phyloP scores from a whole-genome alignment of 2,329 filamentous ascomycete species.

The Apiospora hydei region DNA sequence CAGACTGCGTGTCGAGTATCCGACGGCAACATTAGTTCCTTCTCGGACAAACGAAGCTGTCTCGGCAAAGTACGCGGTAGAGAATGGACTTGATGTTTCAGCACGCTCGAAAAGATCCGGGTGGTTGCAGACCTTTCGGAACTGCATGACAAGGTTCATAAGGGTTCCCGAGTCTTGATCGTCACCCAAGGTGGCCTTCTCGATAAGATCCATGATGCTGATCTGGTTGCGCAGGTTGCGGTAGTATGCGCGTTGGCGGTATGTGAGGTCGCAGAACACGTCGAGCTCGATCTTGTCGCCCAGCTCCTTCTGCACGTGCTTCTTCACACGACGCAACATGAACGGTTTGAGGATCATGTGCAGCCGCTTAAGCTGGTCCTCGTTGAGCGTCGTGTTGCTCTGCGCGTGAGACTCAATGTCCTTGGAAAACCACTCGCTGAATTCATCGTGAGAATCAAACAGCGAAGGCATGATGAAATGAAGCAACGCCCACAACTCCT shows the following conservation, averaged over 20 bases:
- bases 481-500: slow-evolving; percentile 94
- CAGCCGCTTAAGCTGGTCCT: slow-evolving; percentile 93
- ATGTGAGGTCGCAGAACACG: slow-evolving; percentile 95
- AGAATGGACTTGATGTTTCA: slow-evolving; percentile 86
- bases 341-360: slow-evolving; percentile 99
- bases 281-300: slow-evolving; percentile 98
- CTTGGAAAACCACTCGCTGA: slow-evolving; percentile 93
- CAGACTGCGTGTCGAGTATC: slow-evolving; percentile 85
- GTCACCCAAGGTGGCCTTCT: slow-evolving; percentile 93
- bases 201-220: slow-evolving; percentile 97
- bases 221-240: slow-evolving; percentile 93
- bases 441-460: slow-evolving; percentile 93
- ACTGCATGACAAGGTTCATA: slow-evolving; percentile 99
- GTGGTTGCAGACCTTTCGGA: slow-evolving; percentile 99
- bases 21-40: slow-evolving; percentile 78
- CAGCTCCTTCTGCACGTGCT: slow-evolving; percentile 98
- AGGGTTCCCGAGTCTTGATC: slow-evolving; percentile 94
- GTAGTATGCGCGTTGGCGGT: slow-evolving; percentile 94
- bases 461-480: slow-evolving; percentile 99
- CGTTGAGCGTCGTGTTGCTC: slow-evolving; percentile 99
- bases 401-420: slow-evolving; percentile 98
- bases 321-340: slow-evolving; percentile 99
- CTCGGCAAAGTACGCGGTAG: slow-evolving; percentile 88
- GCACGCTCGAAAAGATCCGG: slow-evolving; percentile 96
- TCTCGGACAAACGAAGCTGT: slow-evolving; percentile 95